A percentile compares a stretch with the other conserved stretches of the same genome.
phyloP scores from a whole-genome alignment of 768 basidiomycete genomes.

The Lepiota venenata region DNA sequence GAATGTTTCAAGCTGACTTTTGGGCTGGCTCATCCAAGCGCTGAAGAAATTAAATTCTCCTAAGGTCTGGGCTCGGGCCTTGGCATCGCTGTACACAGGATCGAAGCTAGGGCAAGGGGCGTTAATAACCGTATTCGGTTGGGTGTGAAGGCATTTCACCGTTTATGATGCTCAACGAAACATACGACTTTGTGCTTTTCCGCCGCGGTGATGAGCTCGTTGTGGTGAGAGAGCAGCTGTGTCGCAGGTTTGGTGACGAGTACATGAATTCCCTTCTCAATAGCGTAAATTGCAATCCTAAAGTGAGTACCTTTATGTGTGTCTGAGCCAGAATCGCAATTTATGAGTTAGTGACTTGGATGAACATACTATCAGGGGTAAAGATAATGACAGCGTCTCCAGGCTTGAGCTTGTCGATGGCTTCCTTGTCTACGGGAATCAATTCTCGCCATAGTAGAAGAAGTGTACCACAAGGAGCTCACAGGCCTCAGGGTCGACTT shows the following conservation, averaged over 20 bases:
- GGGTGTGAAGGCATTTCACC: slow-evolving; percentile 35
- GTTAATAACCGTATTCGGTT: not conserved
- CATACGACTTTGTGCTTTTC: slow-evolving; percentile 78
- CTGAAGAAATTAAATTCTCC: slow-evolving; percentile 96
- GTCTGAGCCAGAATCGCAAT: not conserved
- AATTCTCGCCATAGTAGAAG: not conserved
- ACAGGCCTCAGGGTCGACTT: slow-evolving; percentile 81
- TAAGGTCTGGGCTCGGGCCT: slow-evolving; percentile 66
- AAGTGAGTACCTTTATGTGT: slow-evolving; percentile 72
- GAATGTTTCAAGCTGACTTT: slow-evolving; percentile 93
- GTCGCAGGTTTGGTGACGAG: slow-evolving; percentile 93
- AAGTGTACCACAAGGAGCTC: slow-evolving; percentile 23
- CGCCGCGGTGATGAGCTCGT: slow-evolving; percentile 71
- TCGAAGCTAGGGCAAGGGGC: slow-evolving; percentile 55
- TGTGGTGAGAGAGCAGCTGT: slow-evolving; percentile 81
- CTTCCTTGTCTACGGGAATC: slow-evolving; percentile 61
- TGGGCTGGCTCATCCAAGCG: slow-evolving; percentile 98
- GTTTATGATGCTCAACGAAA: slow-evolving; percentile 94
- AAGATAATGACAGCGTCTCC: slow-evolving; percentile 93
- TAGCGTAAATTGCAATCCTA: slow-evolving; percentile 82
- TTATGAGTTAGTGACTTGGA: not conserved
- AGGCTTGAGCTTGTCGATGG: slow-evolving; percentile 72
- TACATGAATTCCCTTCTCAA: slow-evolving; percentile 83
- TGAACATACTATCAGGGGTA: slow-evolving; percentile 77
- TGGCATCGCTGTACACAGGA: slow-evolving; percentile 91